Base-by-base conservation (phyloP, 345 rosid species). In the Arabis hirsuta region DNA sequence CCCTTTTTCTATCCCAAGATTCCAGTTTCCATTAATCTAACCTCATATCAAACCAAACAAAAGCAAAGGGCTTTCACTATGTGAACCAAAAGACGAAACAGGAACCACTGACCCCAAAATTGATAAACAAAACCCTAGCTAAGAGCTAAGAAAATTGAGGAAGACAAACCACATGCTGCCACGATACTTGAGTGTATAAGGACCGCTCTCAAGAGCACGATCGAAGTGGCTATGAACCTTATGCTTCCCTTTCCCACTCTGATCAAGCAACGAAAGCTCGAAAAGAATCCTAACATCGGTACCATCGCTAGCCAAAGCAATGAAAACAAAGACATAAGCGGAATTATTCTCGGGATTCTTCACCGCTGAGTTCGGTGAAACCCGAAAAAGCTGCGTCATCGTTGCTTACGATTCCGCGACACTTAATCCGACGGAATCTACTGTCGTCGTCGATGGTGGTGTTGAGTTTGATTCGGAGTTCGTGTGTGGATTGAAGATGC, bases 271-370 rank as follows among this genome's bases (percentile, higher is more conserved):
- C 32, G 92, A 85, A 52, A 94, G 84, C 84, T 91, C 95, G 36
- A 94, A 94, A 4, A 91, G 81, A 16, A 95, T 95, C 59, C 95
- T 81, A 16, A 94, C 98, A 72, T 94, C 97, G 63, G 91, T 86
- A 27, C 97, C 97, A 42, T 94, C 97, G 86, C 95, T 94, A 61
- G 98, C 96, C 3, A 94, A 84, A 13, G 97, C 97, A 26, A 94
- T 92, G 73, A 94, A 94, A 5, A 91, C 90, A 7, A 93, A 91
- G 44, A 94, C 97, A 41, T 91, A 94, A 3, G 85, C 74, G 2
- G 97, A 86, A 70, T 82, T 84, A 65, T 88, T 96, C 66, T 94
- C 98, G 0, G 95, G 90, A 54, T 90, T 90, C 77, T 90, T 93
- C 1, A n/a, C n/a, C n/a, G n/a, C n/a, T n/a, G n/a, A n/a, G n/a